A percentile compares a stretch with the other conserved stretches of the same genome.
phyloP scores from a whole-genome alignment of 129 eudicot species.

The Helianthus tuberosus region DNA sequence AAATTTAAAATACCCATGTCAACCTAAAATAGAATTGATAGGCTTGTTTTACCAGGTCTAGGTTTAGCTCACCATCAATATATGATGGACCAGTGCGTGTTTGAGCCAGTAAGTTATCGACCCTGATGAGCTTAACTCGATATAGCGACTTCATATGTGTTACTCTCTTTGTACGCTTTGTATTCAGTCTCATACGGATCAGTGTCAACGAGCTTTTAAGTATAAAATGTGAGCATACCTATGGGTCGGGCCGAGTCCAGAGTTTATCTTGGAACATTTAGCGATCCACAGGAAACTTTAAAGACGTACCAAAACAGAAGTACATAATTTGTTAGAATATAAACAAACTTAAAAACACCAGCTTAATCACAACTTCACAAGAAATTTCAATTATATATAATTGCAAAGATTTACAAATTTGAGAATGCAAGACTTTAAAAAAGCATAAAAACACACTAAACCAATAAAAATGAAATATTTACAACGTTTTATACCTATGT shows the following conservation, averaged over 20 bases:
- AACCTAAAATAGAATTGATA: too few relatives aligned
- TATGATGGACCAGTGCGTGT: too few relatives aligned
- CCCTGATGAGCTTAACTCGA: background rate
- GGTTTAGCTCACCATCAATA: background rate
- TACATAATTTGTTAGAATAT: background rate
- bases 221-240: background rate
- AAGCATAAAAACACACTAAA: slow-evolving; percentile 13
- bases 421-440: slow-evolving; percentile 18
- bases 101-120: background rate
- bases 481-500: slow-evolving; percentile 59
- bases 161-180: background rate
- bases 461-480: slow-evolving; percentile 49
- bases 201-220: background rate
- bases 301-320: too few relatives aligned
- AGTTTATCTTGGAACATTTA: too few relatives aligned
- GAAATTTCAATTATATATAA: slow-evolving; percentile 34
- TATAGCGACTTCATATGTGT: background rate
- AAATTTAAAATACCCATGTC: too few relatives aligned
- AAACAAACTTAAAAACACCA: too few relatives aligned
- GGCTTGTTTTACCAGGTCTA: background rate
- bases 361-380: slow-evolving; percentile 19
- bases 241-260: too few relatives aligned
- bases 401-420: slow-evolving; percentile 42
- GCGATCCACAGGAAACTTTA: too few relatives aligned
- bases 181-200: background rate